phyloP scores from a whole-genome alignment of 768 basidiomycete species.

The Austroboletus eburneus region DNA sequence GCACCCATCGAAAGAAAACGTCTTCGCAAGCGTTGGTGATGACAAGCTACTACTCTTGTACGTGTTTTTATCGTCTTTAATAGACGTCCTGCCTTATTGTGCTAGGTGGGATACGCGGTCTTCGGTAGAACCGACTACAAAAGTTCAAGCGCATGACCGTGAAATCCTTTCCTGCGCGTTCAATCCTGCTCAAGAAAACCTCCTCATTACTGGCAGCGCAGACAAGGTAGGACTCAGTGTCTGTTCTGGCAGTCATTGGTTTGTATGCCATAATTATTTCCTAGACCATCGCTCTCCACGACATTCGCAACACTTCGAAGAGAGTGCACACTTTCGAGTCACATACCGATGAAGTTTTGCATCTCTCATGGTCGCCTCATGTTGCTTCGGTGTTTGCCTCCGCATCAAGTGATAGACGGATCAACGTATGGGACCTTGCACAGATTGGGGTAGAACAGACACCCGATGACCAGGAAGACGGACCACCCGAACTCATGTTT shows the following conservation, averaged over 20 bases:
- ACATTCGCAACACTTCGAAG: constrained; percentile 68
- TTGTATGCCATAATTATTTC: neutral
- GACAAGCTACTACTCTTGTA: constrained; percentile 93
- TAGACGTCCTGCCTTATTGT: neutral
- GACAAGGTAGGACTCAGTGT: constrained; percentile 64
- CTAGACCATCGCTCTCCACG: constrained; percentile 86
- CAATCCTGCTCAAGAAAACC: constrained; percentile 73
- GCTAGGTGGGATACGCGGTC: constrained; percentile 90
- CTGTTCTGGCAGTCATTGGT: too few relatives aligned
- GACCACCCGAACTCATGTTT: constrained; percentile 94
- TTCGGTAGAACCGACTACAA: constrained; percentile 59
- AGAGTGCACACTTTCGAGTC: constrained; percentile 88
- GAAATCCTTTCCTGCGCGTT: constrained; percentile 92
- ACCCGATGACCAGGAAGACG: constrained; percentile 97
- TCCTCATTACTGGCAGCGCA: constrained; percentile 87
- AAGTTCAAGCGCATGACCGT: constrained; percentile 81
- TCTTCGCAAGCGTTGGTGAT: constrained; percentile 94
- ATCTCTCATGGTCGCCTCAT: constrained; percentile 94
- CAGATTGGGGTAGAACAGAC: constrained; percentile 94
- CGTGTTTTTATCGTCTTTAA: constrained; percentile 26
- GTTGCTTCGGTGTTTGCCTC: constrained; percentile 91
- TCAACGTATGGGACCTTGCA: constrained; percentile 93
- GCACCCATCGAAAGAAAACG: constrained; percentile 76
- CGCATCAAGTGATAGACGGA: constrained; percentile 86
- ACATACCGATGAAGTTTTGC: constrained; percentile 92